Evolutionary conservation across 148 eudicot species (phyloP).

Genomic region (Rhododendron ferrugineum): DNA sequence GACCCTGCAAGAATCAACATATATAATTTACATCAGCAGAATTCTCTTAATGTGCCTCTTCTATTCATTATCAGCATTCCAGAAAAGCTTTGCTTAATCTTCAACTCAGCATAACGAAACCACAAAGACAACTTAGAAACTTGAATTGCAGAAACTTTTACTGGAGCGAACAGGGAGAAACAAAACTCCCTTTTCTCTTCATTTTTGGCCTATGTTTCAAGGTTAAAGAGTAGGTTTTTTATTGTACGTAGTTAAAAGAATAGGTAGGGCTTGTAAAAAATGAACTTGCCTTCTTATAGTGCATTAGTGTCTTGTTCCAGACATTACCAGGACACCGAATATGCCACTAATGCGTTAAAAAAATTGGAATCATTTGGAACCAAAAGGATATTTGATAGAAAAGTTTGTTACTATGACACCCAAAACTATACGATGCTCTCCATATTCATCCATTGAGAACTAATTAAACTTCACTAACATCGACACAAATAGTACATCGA

Average conservation of each 20-base stretch:
- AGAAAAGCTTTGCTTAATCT: not conserved
- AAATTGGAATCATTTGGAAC: not conserved
- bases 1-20: conserved; percentile 12
- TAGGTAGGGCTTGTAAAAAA: not conserved
- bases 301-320: not conserved
- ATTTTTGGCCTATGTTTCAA: not conserved
- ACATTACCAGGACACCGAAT: not conserved
- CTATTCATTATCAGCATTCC: not conserved
- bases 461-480: not conserved
- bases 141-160: not conserved
- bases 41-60: not conserved
- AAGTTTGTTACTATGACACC: not conserved
- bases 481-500: not conserved
- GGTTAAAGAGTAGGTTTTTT: not conserved
- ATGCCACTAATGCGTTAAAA: not conserved
- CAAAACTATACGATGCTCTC: not conserved
- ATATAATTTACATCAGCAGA: not conserved
- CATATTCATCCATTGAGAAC: not conserved
- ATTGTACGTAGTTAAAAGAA: not conserved
- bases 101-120: not conserved
- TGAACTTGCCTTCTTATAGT: not conserved
- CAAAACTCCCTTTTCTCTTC: not conserved
- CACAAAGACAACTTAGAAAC: not conserved
- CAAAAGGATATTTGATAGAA: not conserved
- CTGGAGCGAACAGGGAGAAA: not conserved